phyloP scores from a whole-genome alignment of 2,329 filamentous ascomycete genomes.

The Venturia effusa region DNA sequence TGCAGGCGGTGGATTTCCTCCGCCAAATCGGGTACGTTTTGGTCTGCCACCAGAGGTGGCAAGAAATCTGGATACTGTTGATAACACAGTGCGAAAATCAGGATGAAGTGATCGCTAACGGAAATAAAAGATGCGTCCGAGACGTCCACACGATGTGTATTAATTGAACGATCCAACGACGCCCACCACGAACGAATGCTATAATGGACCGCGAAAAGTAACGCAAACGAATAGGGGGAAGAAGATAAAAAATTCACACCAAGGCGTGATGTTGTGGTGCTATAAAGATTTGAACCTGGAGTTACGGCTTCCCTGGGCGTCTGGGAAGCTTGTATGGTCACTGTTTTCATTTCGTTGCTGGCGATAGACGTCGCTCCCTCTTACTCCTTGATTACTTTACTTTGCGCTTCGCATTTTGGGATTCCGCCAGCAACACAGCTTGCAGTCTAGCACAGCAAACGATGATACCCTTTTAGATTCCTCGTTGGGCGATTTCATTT shows the following conservation, averaged over 20 bases:
- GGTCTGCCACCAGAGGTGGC: background rate
- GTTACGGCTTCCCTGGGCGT: background rate
- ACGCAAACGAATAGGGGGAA: background rate
- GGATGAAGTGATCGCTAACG: background rate
- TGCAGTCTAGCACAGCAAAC: background rate
- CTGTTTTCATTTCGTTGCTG: background rate
- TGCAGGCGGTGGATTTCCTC: background rate
- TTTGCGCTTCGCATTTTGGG: background rate
- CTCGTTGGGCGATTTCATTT: background rate
- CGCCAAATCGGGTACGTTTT: background rate
- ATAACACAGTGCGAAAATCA: background rate
- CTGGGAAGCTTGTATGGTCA: background rate
- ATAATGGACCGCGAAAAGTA: background rate
- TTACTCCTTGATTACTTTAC: background rate
- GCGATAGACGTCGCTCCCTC: background rate
- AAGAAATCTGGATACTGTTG: background rate
- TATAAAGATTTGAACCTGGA: background rate
- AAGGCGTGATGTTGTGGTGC: background rate
- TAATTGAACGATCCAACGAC: background rate
- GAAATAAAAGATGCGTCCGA: background rate
- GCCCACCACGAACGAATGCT: background rate
- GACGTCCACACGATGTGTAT: constrained; percentile 1
- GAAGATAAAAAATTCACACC: background rate
- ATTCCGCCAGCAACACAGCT: background rate
- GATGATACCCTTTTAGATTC: background rate